A percentile compares a stretch with the other conserved stretches of the same genome.
phyloP scores from a whole-genome alignment of 2,329 filamentous ascomycete genomes.

The Penicillium oxalicum region DNA sequence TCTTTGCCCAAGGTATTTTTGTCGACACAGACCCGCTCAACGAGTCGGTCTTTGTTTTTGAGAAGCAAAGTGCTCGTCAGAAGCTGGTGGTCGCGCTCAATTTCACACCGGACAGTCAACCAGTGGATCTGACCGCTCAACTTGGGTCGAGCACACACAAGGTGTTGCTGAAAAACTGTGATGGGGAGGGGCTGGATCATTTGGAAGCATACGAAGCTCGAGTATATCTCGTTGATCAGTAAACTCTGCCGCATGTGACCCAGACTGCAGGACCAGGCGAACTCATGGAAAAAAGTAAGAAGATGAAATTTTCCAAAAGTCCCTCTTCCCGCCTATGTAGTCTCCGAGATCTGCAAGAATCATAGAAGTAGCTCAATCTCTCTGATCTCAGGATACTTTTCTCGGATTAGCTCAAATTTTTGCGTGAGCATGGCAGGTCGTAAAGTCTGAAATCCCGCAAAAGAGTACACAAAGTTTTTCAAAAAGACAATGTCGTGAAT shows the following conservation, averaged over 20 bases:
- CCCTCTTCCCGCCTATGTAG: too few relatives aligned
- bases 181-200: constrained; percentile 3
- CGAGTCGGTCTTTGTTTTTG: constrained; percentile 43
- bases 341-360: too few relatives aligned
- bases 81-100: constrained; percentile 42
- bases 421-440: constrained; percentile 42
- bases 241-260: neutral
- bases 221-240: constrained; percentile 6
- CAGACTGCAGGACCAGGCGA: too few relatives aligned
- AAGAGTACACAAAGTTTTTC: constrained; percentile 46
- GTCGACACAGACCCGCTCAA: constrained; percentile 47
- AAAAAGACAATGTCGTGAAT: constrained; percentile 52
- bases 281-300: too few relatives aligned
- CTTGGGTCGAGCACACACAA: neutral
- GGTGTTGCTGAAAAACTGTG: constrained; percentile 6
- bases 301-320: too few relatives aligned
- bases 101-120: constrained; percentile 39
- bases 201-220: constrained; percentile 11
- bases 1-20: constrained; percentile 59
- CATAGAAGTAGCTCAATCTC: constrained; percentile 5
- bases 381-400: constrained; percentile 8
- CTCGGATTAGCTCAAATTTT: constrained; percentile 34
- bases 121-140: constrained; percentile 19
- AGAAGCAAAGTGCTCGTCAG: constrained; percentile 30
- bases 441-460: constrained; percentile 45